Evolutionary conservation across 2,329 filamentous ascomycete genomes (phyloP).

Genomic region (Botryotinia globosa): DNA sequence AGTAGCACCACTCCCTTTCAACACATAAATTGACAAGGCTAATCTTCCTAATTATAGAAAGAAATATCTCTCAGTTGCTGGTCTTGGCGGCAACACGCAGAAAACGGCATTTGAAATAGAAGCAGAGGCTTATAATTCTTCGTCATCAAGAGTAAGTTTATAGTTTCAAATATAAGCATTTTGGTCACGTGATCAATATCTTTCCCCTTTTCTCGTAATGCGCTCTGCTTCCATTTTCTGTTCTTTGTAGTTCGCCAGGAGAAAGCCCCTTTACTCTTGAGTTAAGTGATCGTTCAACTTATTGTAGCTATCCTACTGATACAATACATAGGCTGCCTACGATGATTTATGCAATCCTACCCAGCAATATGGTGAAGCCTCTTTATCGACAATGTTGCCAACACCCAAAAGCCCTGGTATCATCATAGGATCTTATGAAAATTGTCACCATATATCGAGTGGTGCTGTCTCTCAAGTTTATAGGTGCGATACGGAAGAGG

Average conservation of each 20-base stretch:
- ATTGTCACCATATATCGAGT: conserved; percentile 55
- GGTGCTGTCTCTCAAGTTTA: conserved; percentile 86
- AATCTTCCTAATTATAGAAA: conserved; percentile 25
- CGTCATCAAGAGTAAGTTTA: conserved; percentile 54
- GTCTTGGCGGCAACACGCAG: conserved; percentile 47
- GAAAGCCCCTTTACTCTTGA: neutral
- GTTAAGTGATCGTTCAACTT: neutral
- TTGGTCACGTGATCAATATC: neutral
- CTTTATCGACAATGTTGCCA: conserved; percentile 23
- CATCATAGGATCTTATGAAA: conserved; percentile 52
- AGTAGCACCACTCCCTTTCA: conserved; percentile 33
- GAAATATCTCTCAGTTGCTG: conserved; percentile 39
- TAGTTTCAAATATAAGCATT: conserved; percentile 5
- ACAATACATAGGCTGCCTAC: conserved; percentile 48
- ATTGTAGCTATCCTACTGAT: neutral
- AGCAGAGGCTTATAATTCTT: conserved; percentile 57
- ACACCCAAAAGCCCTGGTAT: conserved; percentile 40
- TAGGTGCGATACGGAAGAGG: conserved; percentile 50
- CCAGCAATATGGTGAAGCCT: conserved; percentile 25
- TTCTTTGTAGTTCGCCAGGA: neutral
- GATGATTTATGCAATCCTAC: conserved; percentile 43
- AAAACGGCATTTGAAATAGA: conserved; percentile 62
- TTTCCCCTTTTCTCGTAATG: neutral
- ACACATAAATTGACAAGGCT: neutral
- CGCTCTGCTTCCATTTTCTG: neutral